Evolutionary conservation across 208 protist genomes (phyloP).

Genomic region (Porcisia hertigi): DNA sequence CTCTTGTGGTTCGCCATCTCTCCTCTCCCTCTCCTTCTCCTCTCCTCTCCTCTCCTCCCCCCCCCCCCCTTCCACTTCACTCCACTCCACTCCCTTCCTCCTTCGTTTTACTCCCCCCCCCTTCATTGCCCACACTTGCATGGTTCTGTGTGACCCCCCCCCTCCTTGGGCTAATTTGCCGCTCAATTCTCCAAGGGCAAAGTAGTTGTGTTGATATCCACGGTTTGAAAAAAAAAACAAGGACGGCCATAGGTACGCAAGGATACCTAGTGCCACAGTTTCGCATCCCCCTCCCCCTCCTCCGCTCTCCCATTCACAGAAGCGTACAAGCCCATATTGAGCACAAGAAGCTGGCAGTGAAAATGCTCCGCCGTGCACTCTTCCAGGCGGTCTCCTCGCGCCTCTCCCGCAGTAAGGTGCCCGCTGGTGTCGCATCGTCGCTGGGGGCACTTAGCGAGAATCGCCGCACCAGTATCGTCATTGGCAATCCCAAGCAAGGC

Average conservation of each 20-base stretch:
- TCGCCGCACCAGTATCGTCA: constrained; percentile 30
- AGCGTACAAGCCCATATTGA: background rate
- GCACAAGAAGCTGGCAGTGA: background rate
- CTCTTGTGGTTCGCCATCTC: background rate
- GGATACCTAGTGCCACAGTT: background rate
- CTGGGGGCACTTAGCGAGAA: background rate
- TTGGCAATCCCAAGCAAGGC: constrained; percentile 67
- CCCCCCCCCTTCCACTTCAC: background rate
- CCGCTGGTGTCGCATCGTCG: background rate
- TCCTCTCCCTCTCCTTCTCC: background rate
- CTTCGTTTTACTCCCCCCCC: background rate
- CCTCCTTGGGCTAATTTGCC: background rate
- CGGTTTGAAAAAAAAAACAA: too few relatives aligned
- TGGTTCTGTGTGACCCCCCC: background rate
- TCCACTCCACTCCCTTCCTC: too few relatives aligned
- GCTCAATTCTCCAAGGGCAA: background rate
- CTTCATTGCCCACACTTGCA: background rate
- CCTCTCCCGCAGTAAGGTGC: background rate
- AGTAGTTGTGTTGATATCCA: background rate
- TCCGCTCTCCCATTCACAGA: background rate
- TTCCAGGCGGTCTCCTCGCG: constrained; percentile 8
- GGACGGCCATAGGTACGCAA: background rate
- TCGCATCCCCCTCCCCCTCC: background rate
- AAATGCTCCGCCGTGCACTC: constrained; percentile 20
- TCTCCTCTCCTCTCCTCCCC: background rate